Evolutionary conservation across 2,329 filamentous ascomycete species (phyloP).

Genomic region (Aspergillus pseudotamarii): DNA sequence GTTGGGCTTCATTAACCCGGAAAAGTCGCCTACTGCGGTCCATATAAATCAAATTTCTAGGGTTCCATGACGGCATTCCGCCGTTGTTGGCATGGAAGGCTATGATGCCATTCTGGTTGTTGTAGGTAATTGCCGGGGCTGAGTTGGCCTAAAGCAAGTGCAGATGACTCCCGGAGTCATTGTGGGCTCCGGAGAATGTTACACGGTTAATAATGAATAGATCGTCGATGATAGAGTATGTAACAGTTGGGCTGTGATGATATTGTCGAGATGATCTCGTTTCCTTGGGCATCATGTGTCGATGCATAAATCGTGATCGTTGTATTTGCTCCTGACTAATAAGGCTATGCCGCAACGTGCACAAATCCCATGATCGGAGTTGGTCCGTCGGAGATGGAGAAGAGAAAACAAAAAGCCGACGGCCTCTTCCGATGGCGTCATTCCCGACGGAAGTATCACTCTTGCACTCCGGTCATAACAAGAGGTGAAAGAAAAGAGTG

Average conservation of each 20-base stretch:
- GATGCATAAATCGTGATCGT: not conserved
- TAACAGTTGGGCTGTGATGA: not conserved
- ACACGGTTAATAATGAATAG: not conserved
- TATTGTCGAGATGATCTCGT: not conserved
- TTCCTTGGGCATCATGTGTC: not conserved
- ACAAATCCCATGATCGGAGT: not conserved
- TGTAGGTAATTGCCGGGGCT: not conserved
- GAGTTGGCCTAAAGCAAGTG: not conserved
- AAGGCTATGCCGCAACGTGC: not conserved
- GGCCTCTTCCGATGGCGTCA: constrained; percentile 1
- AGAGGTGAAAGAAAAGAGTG: not conserved
- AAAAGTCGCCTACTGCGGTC: not conserved
- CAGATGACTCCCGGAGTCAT: not conserved
- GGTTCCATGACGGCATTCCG: not conserved
- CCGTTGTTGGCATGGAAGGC: not conserved
- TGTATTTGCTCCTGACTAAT: not conserved
- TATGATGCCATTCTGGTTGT: not conserved
- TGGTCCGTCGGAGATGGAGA: not conserved
- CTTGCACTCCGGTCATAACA: not conserved
- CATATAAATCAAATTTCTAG: not conserved
- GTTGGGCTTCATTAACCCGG: not conserved
- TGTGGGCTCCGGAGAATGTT: not conserved
- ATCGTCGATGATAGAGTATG: not conserved
- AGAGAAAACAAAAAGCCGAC: not conserved
- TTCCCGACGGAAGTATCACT: not conserved